A percentile compares a stretch with the other conserved stretches of the same genome.
phyloP scores from a whole-genome alignment of 2,329 filamentous ascomycete genomes.

The Penicillium sp. region DNA sequence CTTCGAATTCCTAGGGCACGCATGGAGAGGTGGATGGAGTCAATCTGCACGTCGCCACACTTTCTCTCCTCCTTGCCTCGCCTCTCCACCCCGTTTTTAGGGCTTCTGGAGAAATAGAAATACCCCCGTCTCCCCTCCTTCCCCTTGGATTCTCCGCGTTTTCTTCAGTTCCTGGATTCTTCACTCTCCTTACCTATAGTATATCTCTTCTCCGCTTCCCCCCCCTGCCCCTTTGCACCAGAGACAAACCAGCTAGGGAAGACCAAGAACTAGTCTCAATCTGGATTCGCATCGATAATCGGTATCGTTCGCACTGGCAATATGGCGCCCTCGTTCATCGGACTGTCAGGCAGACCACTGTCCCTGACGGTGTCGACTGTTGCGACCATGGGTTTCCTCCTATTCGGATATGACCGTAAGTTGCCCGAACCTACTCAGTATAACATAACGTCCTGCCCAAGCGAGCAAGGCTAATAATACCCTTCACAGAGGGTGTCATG shows the following conservation, averaged over 20 bases:
- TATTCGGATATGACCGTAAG: slow-evolving; percentile 63
- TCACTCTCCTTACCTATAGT: slow-evolving; percentile 21
- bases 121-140: slow-evolving; percentile 29
- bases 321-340: slow-evolving; percentile 62
- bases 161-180: slow-evolving; percentile 17
- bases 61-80: slow-evolving; percentile 28
- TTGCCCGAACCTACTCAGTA: slow-evolving; percentile 7
- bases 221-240: not conserved
- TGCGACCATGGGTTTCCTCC: slow-evolving; percentile 66
- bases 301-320: slow-evolving; percentile 5
- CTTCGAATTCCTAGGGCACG: slow-evolving; percentile 13
- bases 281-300: not conserved
- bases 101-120: slow-evolving; percentile 31
- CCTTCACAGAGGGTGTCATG: slow-evolving; percentile 42
- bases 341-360: slow-evolving; percentile 63
- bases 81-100: slow-evolving; percentile 11
- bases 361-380: slow-evolving; percentile 65
- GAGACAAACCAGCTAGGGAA: not conserved
- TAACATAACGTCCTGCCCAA: not conserved
- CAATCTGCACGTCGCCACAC: slow-evolving; percentile 14
- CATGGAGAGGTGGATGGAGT: slow-evolving; percentile 16
- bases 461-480: not conserved
- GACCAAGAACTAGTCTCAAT: not conserved
- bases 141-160: slow-evolving; percentile 21
- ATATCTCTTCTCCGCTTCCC: slow-evolving; percentile 9